Conservation (phyloP, 2,329 filamentous ascomycete genomes). For the Trichothecium roseum region DNA sequence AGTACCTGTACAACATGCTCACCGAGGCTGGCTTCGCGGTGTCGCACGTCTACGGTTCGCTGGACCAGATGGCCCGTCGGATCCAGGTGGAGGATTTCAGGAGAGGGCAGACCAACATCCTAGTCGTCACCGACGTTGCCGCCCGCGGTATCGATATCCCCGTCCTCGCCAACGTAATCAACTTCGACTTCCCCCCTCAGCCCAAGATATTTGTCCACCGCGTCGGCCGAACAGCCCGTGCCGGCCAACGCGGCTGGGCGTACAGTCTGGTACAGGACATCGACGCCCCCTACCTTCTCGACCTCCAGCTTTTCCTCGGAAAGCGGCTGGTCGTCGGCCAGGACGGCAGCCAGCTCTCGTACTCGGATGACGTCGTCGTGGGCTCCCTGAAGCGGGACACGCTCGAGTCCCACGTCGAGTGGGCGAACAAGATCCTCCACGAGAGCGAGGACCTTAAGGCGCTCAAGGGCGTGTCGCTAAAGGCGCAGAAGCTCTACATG, state of each 20-base stretch:
- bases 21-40: slow-evolving; percentile 73
- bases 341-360: slow-evolving; percentile 53
- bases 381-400: slow-evolving; percentile 64
- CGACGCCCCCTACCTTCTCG: slow-evolving; percentile 84
- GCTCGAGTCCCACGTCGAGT: slow-evolving; percentile 69
- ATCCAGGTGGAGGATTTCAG: slow-evolving; percentile 89
- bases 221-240: slow-evolving; percentile 90
- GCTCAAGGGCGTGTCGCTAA: slow-evolving; percentile 64
- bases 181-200: slow-evolving; percentile 95
- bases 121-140: slow-evolving; percentile 94
- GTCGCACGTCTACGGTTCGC: slow-evolving; percentile 87
- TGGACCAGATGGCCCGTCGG: slow-evolving; percentile 88
- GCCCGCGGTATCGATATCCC: slow-evolving; percentile 97
- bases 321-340: slow-evolving; percentile 70
- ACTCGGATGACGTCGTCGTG: slow-evolving; percentile 73
- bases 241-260: slow-evolving; percentile 85
- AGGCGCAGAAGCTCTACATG: slow-evolving; percentile 89
- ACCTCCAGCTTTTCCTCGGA: slow-evolving; percentile 91
- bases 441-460: slow-evolving; percentile 65
- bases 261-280: slow-evolving; percentile 85
- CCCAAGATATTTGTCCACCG: slow-evolving; percentile 95
- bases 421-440: slow-evolving; percentile 66
- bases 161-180: slow-evolving; percentile 91
- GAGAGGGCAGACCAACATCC: slow-evolving; percentile 70
- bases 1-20: slow-evolving; percentile 81